Conservation (phyloP, 2,329 filamentous ascomycete genomes). For the Colletotrichum acutatum region DNA sequence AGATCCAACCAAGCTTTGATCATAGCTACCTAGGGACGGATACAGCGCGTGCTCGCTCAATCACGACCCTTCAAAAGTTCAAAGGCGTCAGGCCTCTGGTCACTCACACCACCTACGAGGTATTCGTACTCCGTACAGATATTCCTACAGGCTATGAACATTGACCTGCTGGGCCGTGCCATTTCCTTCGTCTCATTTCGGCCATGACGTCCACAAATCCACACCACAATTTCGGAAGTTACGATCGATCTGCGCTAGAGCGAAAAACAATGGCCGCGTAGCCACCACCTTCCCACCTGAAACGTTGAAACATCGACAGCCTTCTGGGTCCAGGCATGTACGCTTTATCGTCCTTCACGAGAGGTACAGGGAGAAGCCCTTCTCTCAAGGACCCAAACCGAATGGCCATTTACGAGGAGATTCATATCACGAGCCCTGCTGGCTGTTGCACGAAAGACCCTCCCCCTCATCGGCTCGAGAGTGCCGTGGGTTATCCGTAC, state of each 20-base stretch:
- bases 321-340: slow-evolving; percentile 27
- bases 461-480: slow-evolving; percentile 21
- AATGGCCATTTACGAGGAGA: background rate
- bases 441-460: background rate
- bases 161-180: background rate
- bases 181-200: slow-evolving; percentile 26
- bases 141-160: background rate
- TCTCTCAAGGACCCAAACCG: background rate
- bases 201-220: slow-evolving; percentile 32
- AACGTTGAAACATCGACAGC: slow-evolving; percentile 33
- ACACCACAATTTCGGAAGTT: slow-evolving; percentile 33
- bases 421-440: slow-evolving; percentile 17
- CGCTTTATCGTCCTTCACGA: slow-evolving; percentile 4
- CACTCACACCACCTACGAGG: background rate
- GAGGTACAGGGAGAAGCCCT: slow-evolving; percentile 4
- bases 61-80: background rate
- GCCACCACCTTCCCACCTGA: slow-evolving; percentile 31
- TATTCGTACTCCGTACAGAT: no score
- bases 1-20: slow-evolving; percentile 17
- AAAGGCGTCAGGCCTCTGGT: background rate
- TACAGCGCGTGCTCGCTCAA: slow-evolving; percentile 1
- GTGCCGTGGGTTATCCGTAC: background rate
- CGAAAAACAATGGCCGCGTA: slow-evolving; percentile 23
- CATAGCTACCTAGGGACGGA: background rate
- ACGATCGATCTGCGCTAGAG: slow-evolving; percentile 35